Base-by-base conservation (phyloP, 1,284 basidiomycete species). In the Microbotryomycetes sp. region DNA sequence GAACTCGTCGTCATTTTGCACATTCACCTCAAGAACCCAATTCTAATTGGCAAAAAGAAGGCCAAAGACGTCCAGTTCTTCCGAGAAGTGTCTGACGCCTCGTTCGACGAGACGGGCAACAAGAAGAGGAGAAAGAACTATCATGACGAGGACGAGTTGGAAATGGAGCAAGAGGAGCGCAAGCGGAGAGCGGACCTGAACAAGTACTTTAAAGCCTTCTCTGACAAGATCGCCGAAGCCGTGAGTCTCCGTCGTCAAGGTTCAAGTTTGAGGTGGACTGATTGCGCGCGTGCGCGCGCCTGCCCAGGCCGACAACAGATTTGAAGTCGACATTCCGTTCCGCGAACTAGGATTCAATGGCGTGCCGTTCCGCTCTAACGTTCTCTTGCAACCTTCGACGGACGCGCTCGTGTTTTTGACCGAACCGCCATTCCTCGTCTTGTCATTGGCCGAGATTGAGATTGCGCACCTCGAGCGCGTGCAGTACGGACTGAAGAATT, bases 81-180 rank as follows among this genome's bases (percentile, higher is more conserved):
- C 80, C 89, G 96, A 26, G 96, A 99, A 78, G 96, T 93, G 2
- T 90, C 91, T 0, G 96, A 99, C 72, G 91, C 94, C 41, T 90
- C 94, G 69, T 98, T 97, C 73, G 96, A 98, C 73, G 96, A 98
- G 77, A 97, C 93, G 0, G 94, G 94, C n/a, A 97, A 97, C 74
- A 85, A 92, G 69, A 98, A 97, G 77, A 85, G 96, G 63, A 61
- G 66, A 29, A 90, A 94, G 68, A 85, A 93, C 58, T 97, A 96
- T 73, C 94, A 94, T 46, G 96, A 98, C 73, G 96, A 98, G 76
- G 96, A 99, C 75, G 96, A 98, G 78, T 93, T 98, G 66, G 94
- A 98, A 79, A 87, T 96, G 77, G 96, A 98, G 75, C 94, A 97
- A 74, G 91, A 94, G 75, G 96, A 99, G 76, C 82, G 93, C 60